Evolutionary conservation across 1,284 basidiomycete genomes (phyloP), one percentile per base, ranked within the genome.

Genomic region (Inonotus obliquus): DNA sequence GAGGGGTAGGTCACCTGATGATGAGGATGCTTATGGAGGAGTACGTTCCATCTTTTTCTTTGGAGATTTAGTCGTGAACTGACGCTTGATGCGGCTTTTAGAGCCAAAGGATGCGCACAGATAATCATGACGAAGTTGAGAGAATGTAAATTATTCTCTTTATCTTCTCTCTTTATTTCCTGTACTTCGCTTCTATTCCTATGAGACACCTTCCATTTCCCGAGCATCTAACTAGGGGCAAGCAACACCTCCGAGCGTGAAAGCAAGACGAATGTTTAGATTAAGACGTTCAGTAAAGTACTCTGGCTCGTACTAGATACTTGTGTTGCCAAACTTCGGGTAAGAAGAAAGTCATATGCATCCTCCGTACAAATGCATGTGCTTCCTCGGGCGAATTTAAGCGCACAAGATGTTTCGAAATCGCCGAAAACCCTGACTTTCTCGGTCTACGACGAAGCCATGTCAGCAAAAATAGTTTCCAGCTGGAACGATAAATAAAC

Each of bases 1-100:
- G 69, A 80, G 88, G 60, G 85, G 73, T 45, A 78, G 87, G 65
- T 90, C 87, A 48, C 83, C 87, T 53, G 87, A 88, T 4, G 85
- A 90, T 61, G 86, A 90, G 62, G 87, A 86, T 29, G 73, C 71
- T 47, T 70, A 72, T 37, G 77, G 85, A 76, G 70, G 76, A 76
- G 87, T 88, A 55, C 66, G 84, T 75, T 37, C 52, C 21, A 13
- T 29, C 1, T 47, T 21, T 10, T n/a, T 57, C n/a, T 14, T n/a
- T 51, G 52, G 54, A 7, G 14, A 35, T 54, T 57, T 48, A 25
- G 63, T 38, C 47, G 49, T 64, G 48, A 54, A 41, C 17, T 55
- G 54, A 44, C 27, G 19, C 1, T 7, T 21, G 17, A 41, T n/a
- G 2, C 44, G 62, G 48, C 17, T 60, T 63, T 64, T 64, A 81